Evolutionary conservation across 768 basidiomycete genomes (phyloP).

Genomic region (Candolleomyces aberdarensis): DNA sequence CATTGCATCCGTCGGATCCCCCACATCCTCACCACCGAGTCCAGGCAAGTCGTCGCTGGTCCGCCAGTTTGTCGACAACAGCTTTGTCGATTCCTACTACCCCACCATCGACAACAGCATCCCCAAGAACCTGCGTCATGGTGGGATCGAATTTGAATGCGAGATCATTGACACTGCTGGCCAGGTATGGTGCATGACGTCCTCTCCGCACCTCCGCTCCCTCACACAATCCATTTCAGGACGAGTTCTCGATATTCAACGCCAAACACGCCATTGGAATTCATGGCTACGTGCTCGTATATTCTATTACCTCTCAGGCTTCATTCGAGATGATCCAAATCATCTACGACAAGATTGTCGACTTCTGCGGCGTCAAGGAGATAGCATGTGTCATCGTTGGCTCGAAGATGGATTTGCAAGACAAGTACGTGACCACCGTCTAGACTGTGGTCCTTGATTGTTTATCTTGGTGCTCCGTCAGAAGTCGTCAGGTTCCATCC

Average conservation of each 20-base stretch:
- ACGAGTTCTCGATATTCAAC: constrained; percentile 87
- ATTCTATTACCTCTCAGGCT: constrained; percentile 80
- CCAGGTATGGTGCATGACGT: constrained; percentile 52
- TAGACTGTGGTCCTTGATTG: constrained; percentile 16
- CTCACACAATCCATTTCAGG: constrained; percentile 41
- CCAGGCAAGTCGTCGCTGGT: constrained; percentile 92
- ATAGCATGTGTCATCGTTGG: constrained; percentile 93
- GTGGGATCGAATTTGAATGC: constrained; percentile 83
- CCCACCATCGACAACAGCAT: constrained; percentile 87
- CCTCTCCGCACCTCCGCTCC: constrained; percentile 5
- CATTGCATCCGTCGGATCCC: constrained; percentile 15
- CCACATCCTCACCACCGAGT: constrained; percentile 1
- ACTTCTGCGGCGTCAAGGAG: constrained; percentile 76
- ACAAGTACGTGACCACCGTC: constrained; percentile 49
- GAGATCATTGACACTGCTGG: constrained; percentile 96
- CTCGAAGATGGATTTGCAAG: constrained; percentile 77
- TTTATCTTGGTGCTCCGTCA: constrained; percentile 15
- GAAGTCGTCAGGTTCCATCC: constrained; percentile 61
- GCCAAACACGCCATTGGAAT: constrained; percentile 86
- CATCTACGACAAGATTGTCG: constrained; percentile 89
- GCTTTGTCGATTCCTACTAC: constrained; percentile 86
- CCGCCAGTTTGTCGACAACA: constrained; percentile 81
- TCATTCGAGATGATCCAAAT: constrained; percentile 91
- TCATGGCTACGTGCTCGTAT: constrained; percentile 92
- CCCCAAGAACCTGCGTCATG: constrained; percentile 70